Conservation (phyloP, 2,329 filamentous ascomycete genomes). For the Phaeosphaeria sp. region DNA sequence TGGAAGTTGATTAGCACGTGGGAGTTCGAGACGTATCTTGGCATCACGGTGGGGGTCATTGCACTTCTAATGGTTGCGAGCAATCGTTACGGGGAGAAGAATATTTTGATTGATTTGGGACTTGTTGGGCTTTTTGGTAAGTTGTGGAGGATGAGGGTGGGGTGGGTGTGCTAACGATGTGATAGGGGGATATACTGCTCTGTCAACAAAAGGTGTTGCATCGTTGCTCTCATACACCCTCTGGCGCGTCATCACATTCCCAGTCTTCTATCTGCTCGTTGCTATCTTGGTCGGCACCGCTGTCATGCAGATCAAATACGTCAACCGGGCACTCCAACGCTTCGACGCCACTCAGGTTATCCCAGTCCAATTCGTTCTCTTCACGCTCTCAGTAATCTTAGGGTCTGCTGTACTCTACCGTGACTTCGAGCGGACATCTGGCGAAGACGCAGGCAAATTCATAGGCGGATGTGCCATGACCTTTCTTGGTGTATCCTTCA, state of each 20-base stretch:
- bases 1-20: slow-evolving; percentile 86
- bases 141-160: slow-evolving; percentile 1
- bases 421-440: slow-evolving; percentile 86
- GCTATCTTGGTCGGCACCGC: slow-evolving; percentile 82
- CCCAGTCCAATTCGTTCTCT: slow-evolving; percentile 95
- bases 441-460: slow-evolving; percentile 80
- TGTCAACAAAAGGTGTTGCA: slow-evolving; percentile 95
- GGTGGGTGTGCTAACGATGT: slow-evolving; percentile 20
- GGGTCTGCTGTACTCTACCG: slow-evolving; percentile 93
- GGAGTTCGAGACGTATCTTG: slow-evolving; percentile 91
- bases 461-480: slow-evolving; percentile 89
- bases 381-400: slow-evolving; percentile 93
- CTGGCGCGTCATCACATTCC: slow-evolving; percentile 87
- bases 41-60: slow-evolving; percentile 77
- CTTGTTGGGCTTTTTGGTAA: slow-evolving; percentile 91
- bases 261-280: slow-evolving; percentile 87
- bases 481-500: slow-evolving; percentile 96
- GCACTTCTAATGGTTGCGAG: slow-evolving; percentile 81
- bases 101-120: slow-evolving; percentile 89
- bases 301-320: slow-evolving; percentile 95
- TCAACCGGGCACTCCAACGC: slow-evolving; percentile 87
- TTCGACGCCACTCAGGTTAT: slow-evolving; percentile 99
- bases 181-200: slow-evolving; percentile 87
- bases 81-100: slow-evolving; percentile 80
- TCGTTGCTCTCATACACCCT: slow-evolving; percentile 92